Conservation (phyloP, 73 alveolate genomes). For the Tetrahymena elliotti region DNA sequence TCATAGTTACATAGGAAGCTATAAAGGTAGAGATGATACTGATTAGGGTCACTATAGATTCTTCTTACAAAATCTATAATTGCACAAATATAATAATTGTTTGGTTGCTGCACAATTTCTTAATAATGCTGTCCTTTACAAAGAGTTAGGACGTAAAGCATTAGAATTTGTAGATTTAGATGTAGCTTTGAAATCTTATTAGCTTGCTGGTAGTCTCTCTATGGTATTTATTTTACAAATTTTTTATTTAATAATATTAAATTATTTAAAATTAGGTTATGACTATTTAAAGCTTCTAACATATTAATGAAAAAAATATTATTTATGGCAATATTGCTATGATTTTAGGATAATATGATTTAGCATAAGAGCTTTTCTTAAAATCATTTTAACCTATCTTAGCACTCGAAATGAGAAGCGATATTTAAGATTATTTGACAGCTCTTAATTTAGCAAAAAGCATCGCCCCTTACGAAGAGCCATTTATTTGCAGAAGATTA, state of each 20-base stretch:
- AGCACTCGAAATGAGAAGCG: slow-evolving; percentile 96
- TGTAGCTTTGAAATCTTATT: slow-evolving; percentile 85
- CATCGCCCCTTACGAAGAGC: slow-evolving; percentile 82
- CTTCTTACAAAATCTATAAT: slow-evolving; percentile 80
- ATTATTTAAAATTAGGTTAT: not conserved
- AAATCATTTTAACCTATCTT: slow-evolving; percentile 81
- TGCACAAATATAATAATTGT: slow-evolving; percentile 66
- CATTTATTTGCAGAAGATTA: slow-evolving; percentile 85
- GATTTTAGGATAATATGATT: slow-evolving; percentile 83
- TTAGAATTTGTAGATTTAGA: slow-evolving; percentile 83
- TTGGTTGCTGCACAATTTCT: slow-evolving; percentile 69
- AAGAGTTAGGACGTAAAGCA: slow-evolving; percentile 82
- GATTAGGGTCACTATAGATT: slow-evolving; percentile 94
- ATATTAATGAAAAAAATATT: slow-evolving; percentile 85
- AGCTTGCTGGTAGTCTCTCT: slow-evolving; percentile 74
- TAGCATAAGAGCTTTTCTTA: slow-evolving; percentile 87
- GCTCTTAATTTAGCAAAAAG: slow-evolving; percentile 87
- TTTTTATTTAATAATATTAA: not conserved
- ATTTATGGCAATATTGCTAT: slow-evolving; percentile 92
- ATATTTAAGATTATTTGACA: slow-evolving; percentile 88
- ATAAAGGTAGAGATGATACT: slow-evolving; percentile 85
- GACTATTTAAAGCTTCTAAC: slow-evolving; percentile 72
- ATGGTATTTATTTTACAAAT: slow-evolving; percentile 50
- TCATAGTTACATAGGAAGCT: slow-evolving; percentile 74
- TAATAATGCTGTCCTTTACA: slow-evolving; percentile 61